Percentiles rank a stretch among this genome's conserved stretches.
These are phyloP conservation scores for Ustilago tritici DNA, from an alignment of 1,284 basidiomycete species.

Conservation along the genomic window DNA sequence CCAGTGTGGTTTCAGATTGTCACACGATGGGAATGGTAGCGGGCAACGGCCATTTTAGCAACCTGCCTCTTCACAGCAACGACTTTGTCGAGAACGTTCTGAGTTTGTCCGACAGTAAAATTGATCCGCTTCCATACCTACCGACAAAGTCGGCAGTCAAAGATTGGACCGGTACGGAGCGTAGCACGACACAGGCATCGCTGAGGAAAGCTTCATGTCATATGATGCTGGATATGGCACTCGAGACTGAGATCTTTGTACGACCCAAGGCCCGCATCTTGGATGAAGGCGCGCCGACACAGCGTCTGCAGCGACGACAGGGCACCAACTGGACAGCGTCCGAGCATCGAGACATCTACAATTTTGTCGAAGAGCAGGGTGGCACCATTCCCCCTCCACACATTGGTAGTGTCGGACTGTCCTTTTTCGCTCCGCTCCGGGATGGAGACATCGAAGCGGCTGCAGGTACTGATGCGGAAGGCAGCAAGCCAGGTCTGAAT, in stretches of 20 bases:
- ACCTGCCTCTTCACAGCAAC: not conserved
- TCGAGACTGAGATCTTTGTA: constrained; percentile 35
- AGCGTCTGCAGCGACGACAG: constrained; percentile 26
- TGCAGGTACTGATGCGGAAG: not conserved
- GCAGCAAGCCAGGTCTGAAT: not conserved
- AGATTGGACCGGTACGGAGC: constrained; percentile 12
- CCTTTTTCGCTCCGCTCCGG: constrained; percentile 42
- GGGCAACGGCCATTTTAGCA: not conserved
- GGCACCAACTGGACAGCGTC: constrained; percentile 45
- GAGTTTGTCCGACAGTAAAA: not conserved
- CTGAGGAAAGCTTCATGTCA: constrained; percentile 13
- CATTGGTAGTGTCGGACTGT: constrained; percentile 33
- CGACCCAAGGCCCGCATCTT: constrained; percentile 30
- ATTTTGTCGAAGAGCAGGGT: constrained; percentile 40
- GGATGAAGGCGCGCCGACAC: constrained; percentile 31
- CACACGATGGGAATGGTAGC: not conserved
- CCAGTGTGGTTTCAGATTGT: not conserved
- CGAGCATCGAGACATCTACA: constrained; percentile 37
- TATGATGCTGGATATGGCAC: constrained; percentile 29
- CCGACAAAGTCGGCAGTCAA: constrained; percentile 10
- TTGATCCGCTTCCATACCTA: constrained; percentile 11
- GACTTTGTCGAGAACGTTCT: constrained; percentile 25
- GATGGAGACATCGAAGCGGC: constrained; percentile 22
- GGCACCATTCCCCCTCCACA: constrained; percentile 38
- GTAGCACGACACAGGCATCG: constrained; percentile 10